Evolutionary conservation across 176 grass and related monocot genomes (phyloP), one percentile per base, ranked within the genome.

Genomic region (Paspalum vaginatum): DNA sequence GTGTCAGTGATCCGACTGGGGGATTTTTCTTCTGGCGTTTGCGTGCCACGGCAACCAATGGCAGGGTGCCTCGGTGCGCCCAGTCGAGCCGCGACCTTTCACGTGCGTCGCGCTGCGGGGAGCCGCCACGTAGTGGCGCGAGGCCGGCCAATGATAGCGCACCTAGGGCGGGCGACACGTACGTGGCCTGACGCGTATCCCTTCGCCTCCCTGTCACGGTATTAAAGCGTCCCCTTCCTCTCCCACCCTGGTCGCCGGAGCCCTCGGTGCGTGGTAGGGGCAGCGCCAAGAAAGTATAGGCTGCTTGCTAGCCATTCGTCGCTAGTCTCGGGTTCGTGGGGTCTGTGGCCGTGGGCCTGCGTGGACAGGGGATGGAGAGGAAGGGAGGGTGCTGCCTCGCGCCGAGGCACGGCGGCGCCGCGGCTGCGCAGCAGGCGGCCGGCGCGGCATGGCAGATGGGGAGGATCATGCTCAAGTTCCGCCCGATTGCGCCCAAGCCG

Each of bases 401-500:
- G 54, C 81, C 81, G 54, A 75, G 81, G 70, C 79, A 75, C 86
- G 68, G 44, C 44, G 20, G 65, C 5, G 76, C 75, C 6, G 85
- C 40, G 9, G 47, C 21, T 0, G 15, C 12, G 74, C 74, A 77
- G 45, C 76, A 64, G 75, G 71, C 14, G 75, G 71, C 14, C 47
- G 63, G 53, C 32, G 50, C 52, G 25, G 84, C 86, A 72, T 88
- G 88, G 90, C 76, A 85, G 60, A 79, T 93, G 65, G 95, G 90
- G 14, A 75, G 27, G 27, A 86, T 93, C 76, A 91, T 98, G 96
- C 86, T 91, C 11, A 87, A 90, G 86, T 98, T 84, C 51, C 79
- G 96, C 12, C 96, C 96, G 49, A 98, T 98, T 51, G 96, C 92
- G 25, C 96, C 96, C 17, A 95, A 95, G 79, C 92, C 92, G 8